A percentile compares a stretch with the other conserved stretches of the same genome.
phyloP scores from a whole-genome alignment of 2,329 filamentous ascomycete species.

The Cordyceps fumosorosea region DNA sequence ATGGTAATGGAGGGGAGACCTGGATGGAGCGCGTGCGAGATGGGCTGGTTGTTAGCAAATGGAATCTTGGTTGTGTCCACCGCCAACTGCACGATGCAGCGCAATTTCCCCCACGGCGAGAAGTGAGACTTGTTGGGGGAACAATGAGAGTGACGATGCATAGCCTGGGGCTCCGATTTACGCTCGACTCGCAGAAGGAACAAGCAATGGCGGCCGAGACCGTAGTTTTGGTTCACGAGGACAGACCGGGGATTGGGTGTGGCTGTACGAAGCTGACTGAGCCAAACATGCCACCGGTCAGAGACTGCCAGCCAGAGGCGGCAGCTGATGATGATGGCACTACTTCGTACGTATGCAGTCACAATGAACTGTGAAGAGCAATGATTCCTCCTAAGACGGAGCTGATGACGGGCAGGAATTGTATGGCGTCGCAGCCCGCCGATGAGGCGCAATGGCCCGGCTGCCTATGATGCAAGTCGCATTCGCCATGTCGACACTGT shows the following conservation, averaged over 20 bases:
- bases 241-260: background rate
- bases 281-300: background rate
- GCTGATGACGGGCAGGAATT: background rate
- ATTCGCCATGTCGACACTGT: background rate
- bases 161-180: background rate
- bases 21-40: no score
- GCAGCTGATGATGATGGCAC: background rate
- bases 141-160: no score
- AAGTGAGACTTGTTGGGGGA: background rate
- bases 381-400: background rate
- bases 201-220: background rate
- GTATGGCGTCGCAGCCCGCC: conserved; percentile 5
- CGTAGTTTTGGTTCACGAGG: background rate
- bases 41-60: background rate
- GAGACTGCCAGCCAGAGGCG: background rate
- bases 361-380: no score
- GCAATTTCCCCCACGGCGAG: background rate
- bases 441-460: background rate
- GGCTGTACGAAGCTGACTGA: background rate
- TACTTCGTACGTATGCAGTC: no score
- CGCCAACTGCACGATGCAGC: background rate
- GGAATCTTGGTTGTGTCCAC: background rate
- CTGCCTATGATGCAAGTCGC: conserved; percentile 2
- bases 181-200: background rate
- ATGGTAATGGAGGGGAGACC: no score